Evolutionary conservation across 192 early-diverging fungal genomes (phyloP), one percentile per base, ranked within the genome.

Genomic region (Powellomyces hirtus): DNA sequence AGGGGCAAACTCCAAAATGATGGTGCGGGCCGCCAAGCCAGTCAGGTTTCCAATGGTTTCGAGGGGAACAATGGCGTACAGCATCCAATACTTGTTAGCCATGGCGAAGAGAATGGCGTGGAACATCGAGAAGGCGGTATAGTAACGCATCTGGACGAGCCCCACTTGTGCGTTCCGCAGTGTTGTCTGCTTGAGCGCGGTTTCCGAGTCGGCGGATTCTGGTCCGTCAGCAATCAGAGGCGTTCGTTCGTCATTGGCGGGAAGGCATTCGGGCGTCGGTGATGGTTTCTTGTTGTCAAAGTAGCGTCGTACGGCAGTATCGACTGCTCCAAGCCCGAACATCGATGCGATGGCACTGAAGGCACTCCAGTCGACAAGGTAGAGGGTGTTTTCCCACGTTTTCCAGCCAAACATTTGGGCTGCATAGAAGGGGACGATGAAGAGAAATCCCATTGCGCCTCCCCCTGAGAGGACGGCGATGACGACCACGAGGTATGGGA

Each of bases 301-400:
- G n/a, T 24, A 49, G 46, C 46, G 46, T 18, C 46, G 46, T 24
- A 49, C 16, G 4, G 16, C 46, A 5, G 5, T 2, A 24, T 64
- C 46, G 11, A 64, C 13, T 8, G 14, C 0, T 24, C 26, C 26
- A 5, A 64, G 16, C 5, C 46, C 24, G 22, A 64, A 7, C 42
- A 64, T 29, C 16, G 18, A 51, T 5, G 44, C 27, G 0, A 64
- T 33, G 16, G 62, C 62, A 16, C 16, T 36, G 27, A 27, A 10
- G 20, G 49, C 33, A 8, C 20, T 24, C 1, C 0, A 16, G 14
- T 49, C 62, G 6, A 46, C 46, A 4, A 34, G n/a, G 46, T 27
- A 64, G 26, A 64, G 16, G 0, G 45, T 64, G 46, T 64, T 64
- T 31, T 64, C 62, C 62, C 62, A 64, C 5, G 62, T 64, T 31